Evolutionary conservation across 2,329 filamentous ascomycete genomes (phyloP), one percentile per base, ranked within the genome.

Genomic region (Ceratocystis colombiana): DNA sequence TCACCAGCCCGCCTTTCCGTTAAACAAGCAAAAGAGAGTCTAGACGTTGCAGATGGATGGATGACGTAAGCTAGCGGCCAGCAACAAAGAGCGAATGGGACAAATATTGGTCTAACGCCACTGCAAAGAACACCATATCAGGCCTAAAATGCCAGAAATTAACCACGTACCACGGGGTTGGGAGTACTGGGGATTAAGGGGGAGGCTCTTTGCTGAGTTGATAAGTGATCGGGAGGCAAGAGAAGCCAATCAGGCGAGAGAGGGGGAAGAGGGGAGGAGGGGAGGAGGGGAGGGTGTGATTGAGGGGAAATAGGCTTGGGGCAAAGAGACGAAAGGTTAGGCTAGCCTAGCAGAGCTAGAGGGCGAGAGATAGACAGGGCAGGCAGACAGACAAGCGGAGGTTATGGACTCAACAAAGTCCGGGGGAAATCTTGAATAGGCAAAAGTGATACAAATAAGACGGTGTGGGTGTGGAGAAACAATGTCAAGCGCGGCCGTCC

Each of bases 161-260:
- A 12, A 7, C 5, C 53, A 30, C 20, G n/a, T 30, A 59, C 53
- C 53, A 59, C 6, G 53, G 53, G 53, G 28, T 17, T 59, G 53
- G 53, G 53, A 20, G 28, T 30, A 30, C 30, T 25, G 28, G 53
- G 17, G 53, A 59, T 59, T 30, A 59, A 59, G 53, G 53, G 53
- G 53, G 53, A 59, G 53, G 53, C 53, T 59, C 53, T 33, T 22
- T 59, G 53, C 53, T 37, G 28, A 12, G 6, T n/a, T 30, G 28
- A 12, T n/a, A 30, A 53, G 53, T 17, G 17, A n/a, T 59, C 17
- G 28, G 15, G 28, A 30, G 53, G 53, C 10, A 59, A 22, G 25
- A 59, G 28, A 59, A 59, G 33, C 25, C 53, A 59, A 59, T 59
- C 28, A 59, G n/a, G 10, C 53, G 53, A 30, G 28, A 57, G 53